Percentiles rank a stretch among this genome's conserved stretches.
These are phyloP conservation scores for Millerago galiae DNA, from an alignment of 805 yeast genomes.

Conservation along the genomic window DNA sequence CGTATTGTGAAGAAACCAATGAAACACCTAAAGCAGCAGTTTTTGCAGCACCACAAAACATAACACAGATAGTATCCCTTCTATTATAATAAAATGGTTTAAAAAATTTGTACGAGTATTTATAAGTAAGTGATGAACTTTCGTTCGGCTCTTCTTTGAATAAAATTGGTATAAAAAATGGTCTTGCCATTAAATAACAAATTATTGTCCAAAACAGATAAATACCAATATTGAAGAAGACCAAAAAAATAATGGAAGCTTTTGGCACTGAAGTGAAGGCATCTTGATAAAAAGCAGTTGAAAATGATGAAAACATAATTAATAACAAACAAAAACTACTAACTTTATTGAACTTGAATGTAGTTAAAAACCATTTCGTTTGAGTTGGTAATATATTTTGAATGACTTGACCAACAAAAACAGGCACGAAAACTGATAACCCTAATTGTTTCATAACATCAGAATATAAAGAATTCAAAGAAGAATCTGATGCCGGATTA, in stretches of 20 bases:
- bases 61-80: constrained; percentile 67
- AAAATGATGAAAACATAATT: constrained; percentile 73
- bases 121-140: constrained; percentile 40
- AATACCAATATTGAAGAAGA: constrained; percentile 77
- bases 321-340: constrained; percentile 75
- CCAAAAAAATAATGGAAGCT: constrained; percentile 64
- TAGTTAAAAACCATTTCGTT: constrained; percentile 51
- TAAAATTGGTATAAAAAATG: constrained; percentile 39
- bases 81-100: constrained; percentile 67
- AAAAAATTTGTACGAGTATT: constrained; percentile 28
- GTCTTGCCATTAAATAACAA: constrained; percentile 56
- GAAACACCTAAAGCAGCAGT: constrained; percentile 92
- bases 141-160: constrained; percentile 43
- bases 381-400: constrained; percentile 66
- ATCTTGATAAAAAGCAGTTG: constrained; percentile 79
- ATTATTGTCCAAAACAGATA: constrained; percentile 70
- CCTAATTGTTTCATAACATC: constrained; percentile 87
- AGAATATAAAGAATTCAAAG: constrained; percentile 54
- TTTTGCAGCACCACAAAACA: constrained; percentile 90
- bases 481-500: constrained; percentile 59
- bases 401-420: constrained; percentile 80
- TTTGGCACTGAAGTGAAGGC: constrained; percentile 70
- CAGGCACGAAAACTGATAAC: constrained; percentile 73
- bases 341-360: constrained; percentile 59
- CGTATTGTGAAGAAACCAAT: constrained; percentile 73